Evolutionary conservation across 1,284 basidiomycete species (phyloP).

Genomic region (Sutorius eximius): DNA sequence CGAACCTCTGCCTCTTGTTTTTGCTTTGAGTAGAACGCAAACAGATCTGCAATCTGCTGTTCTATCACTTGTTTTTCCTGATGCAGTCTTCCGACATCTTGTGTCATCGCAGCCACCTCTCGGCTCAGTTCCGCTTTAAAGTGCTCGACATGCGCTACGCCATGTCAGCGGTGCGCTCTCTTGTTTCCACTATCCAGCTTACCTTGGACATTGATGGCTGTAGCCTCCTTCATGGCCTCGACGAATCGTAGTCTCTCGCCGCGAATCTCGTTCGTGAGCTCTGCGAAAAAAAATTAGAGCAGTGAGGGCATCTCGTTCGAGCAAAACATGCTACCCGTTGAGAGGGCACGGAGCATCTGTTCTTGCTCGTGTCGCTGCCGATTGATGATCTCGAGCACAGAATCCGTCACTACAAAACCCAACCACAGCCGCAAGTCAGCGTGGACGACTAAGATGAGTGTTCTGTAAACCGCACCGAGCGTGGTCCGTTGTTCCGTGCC

Average conservation of each 20-base stretch:
- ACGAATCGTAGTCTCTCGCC: constrained; percentile 83
- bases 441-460: neutral
- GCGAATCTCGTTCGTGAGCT: constrained; percentile 77
- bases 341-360: constrained; percentile 59
- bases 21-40: constrained; percentile 72
- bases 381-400: constrained; percentile 60
- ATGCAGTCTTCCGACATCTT: constrained; percentile 72
- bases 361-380: constrained; percentile 72
- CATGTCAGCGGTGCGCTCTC: constrained; percentile 6
- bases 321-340: constrained; percentile 47
- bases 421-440: neutral
- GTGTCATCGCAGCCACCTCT: constrained; percentile 72
- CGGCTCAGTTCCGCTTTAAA: constrained; percentile 76
- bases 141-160: constrained; percentile 76
- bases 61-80: constrained; percentile 72
- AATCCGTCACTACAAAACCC: constrained; percentile 48
- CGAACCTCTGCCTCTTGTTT: constrained; percentile 46
- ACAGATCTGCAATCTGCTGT: constrained; percentile 71
- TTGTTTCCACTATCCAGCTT: constrained; percentile 25
- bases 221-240: constrained; percentile 89
- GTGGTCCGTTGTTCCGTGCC: constrained; percentile 25
- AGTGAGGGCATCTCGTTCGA: neutral
- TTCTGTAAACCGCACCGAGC: constrained; percentile 26
- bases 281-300: constrained; percentile 37
- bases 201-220: constrained; percentile 82